These are phyloP conservation scores for Rhodomyrtus tomentosa DNA, from an alignment of 345 rosid genomes.

Conservation along the genomic window DNA sequence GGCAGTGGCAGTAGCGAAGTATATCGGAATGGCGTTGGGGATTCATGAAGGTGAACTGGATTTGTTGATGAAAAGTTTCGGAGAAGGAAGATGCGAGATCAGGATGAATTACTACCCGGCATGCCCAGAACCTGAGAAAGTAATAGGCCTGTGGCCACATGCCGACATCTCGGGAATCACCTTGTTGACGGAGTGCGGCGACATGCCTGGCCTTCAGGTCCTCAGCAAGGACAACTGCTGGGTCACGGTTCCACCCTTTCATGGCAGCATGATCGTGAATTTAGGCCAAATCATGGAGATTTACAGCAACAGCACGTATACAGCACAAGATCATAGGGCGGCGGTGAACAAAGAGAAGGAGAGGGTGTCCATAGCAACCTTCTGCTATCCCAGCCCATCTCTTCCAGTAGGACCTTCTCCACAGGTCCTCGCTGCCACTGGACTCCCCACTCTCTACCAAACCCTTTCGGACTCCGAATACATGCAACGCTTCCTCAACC, in stretches of 20 bases:
- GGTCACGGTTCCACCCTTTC: conserved; percentile 1
- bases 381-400: conserved; percentile 17
- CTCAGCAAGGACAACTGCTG: conserved; percentile 7
- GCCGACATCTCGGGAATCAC: conserved; percentile 11
- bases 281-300: conserved; percentile 13
- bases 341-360: conserved; percentile 11
- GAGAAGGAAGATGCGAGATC: background rate
- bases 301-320: conserved; percentile 13
- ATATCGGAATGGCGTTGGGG: conserved; percentile 7
- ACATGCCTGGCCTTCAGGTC: conserved; percentile 6
- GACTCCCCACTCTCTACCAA: conserved; percentile 5
- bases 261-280: conserved; percentile 7
- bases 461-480: conserved; percentile 8
- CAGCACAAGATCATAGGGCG: conserved; percentile 7
- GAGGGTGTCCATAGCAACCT: conserved; percentile 17
- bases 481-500: conserved; percentile 3
- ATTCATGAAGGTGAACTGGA: background rate
- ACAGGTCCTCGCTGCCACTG: conserved; percentile 5
- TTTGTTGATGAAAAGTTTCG: background rate
- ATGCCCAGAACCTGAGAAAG: conserved; percentile 8
- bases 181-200: conserved; percentile 1
- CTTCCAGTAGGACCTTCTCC: conserved; percentile 14
- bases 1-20: conserved; percentile 1
- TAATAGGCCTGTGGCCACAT: conserved; percentile 1
- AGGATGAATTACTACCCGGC: conserved; percentile 12